phyloP scores from a whole-genome alignment of 2,329 filamentous ascomycete genomes.

The Fusarium irregulare region DNA sequence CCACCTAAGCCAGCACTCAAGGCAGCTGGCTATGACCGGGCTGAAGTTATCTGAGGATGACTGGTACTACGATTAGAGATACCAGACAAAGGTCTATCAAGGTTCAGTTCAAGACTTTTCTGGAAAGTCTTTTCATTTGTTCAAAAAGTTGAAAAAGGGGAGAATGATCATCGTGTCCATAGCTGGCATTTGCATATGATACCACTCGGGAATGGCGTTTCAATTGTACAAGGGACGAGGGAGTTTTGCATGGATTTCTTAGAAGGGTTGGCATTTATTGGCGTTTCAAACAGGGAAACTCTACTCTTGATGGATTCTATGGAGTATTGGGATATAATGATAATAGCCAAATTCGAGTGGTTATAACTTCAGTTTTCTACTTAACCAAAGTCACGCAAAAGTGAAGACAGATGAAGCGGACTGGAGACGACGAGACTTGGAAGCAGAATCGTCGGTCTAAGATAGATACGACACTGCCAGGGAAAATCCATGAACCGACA shows the following conservation, averaged over 20 bases:
- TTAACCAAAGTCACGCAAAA: neutral
- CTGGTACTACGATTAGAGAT: neutral
- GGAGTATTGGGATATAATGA: neutral
- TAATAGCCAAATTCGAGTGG: conserved; percentile 11
- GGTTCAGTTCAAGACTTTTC: neutral
- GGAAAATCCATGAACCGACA: neutral
- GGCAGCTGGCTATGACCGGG: conserved; percentile 82
- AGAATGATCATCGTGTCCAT: neutral
- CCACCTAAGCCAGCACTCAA: conserved; percentile 74
- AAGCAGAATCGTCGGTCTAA: neutral
- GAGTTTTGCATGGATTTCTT: neutral
- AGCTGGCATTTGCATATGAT: conserved; percentile 12
- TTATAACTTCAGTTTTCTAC: neutral
- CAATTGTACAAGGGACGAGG: neutral
- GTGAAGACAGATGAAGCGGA: neutral
- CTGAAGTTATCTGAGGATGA: conserved; percentile 74
- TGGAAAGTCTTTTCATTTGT: conserved; percentile 1
- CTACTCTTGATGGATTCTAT: conserved; percentile 23
- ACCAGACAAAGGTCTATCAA: neutral
- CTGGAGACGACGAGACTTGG: neutral
- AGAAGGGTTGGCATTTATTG: conserved; percentile 1
- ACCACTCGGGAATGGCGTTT: conserved; percentile 25
- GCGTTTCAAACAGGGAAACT: conserved; percentile 11
- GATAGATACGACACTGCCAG: neutral
- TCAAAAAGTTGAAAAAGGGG: neutral